phyloP scores from a whole-genome alignment of 305 asterid genomes.

The Fraxinus greggii region DNA sequence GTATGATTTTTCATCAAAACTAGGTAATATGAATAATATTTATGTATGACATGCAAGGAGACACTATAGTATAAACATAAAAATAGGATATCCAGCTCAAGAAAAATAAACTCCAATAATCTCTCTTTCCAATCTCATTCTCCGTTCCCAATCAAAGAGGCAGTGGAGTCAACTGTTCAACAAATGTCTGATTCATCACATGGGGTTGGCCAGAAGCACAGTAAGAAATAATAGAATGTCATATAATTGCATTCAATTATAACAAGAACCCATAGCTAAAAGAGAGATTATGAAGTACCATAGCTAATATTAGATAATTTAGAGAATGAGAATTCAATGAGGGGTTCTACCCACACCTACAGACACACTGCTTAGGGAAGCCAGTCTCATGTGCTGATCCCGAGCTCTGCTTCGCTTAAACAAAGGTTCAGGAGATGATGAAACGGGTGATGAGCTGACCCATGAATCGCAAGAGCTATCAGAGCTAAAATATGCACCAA shows the following conservation, averaged over 20 bases:
- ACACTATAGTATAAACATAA: conserved; percentile 21
- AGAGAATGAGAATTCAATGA: conserved; percentile 39
- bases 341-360: conserved; percentile 40
- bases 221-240: conserved; percentile 35
- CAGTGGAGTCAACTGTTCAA: conserved; percentile 38
- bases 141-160: conserved; percentile 54
- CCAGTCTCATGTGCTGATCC: conserved; percentile 55
- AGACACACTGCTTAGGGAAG: conserved; percentile 38
- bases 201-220: conserved; percentile 44
- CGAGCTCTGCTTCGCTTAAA: conserved; percentile 61
- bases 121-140: conserved; percentile 41
- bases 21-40: conserved; percentile 19
- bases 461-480: conserved; percentile 48
- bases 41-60: conserved; percentile 17
- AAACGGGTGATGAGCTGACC: conserved; percentile 27
- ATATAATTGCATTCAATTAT: conserved; percentile 41
- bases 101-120: conserved; percentile 28
- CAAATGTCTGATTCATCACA: conserved; percentile 41
- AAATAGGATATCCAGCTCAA: conserved; percentile 28
- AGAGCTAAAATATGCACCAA: conserved; percentile 44
- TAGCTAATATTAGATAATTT: conserved; percentile 39
- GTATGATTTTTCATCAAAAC: conserved; percentile 35
- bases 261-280: conserved; percentile 38
- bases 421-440: conserved; percentile 52
- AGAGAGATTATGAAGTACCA: conserved; percentile 47